A percentile compares a stretch with the other conserved stretches of the same genome.
These are phyloP conservation scores for Elsinoe australis DNA, from an alignment of 2,329 filamentous ascomycete species.

Conservation along the genomic window DNA sequence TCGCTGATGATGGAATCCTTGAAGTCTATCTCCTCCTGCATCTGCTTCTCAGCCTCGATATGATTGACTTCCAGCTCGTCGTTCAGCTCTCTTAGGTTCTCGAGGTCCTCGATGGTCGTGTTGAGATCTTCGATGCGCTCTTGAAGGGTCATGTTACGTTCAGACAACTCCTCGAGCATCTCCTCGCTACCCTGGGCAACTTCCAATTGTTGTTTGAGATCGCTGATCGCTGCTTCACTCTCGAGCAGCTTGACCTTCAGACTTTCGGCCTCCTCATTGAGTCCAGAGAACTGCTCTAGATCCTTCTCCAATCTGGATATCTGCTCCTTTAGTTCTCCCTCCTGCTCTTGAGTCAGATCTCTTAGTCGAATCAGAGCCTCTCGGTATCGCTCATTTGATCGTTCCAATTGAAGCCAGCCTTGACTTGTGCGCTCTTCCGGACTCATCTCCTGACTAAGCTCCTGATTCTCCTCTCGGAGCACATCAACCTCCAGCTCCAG, in stretches of 20 bases:
- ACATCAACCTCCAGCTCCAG: slow-evolving; percentile 83
- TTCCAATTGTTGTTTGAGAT: slow-evolving; percentile 85
- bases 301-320: slow-evolving; percentile 34
- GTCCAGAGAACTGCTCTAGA: slow-evolving; percentile 35
- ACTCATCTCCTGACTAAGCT: slow-evolving; percentile 75
- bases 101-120: slow-evolving; percentile 74
- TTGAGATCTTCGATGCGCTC: slow-evolving; percentile 79
- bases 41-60: slow-evolving; percentile 83
- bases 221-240: slow-evolving; percentile 68
- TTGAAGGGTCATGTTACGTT: slow-evolving; percentile 74
- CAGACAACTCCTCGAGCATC: slow-evolving; percentile 86
- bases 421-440: slow-evolving; percentile 79
- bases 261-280: slow-evolving; percentile 55
- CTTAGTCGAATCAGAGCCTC: slow-evolving; percentile 78
- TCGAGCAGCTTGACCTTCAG: slow-evolving; percentile 66
- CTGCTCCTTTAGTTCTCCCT: slow-evolving; percentile 68
- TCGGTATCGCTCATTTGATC: slow-evolving; percentile 76
- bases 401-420: slow-evolving; percentile 86
- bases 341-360: slow-evolving; percentile 79
- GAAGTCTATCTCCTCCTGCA: slow-evolving; percentile 88
- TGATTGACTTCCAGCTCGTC: slow-evolving; percentile 93
- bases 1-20: slow-evolving; percentile 80
- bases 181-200: slow-evolving; percentile 81
- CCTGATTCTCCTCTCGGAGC: slow-evolving; percentile 75
- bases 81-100: slow-evolving; percentile 82